Evolutionary conservation across 1,139 yeast species (phyloP).

Genomic region (Protomyces inouyei): DNA sequence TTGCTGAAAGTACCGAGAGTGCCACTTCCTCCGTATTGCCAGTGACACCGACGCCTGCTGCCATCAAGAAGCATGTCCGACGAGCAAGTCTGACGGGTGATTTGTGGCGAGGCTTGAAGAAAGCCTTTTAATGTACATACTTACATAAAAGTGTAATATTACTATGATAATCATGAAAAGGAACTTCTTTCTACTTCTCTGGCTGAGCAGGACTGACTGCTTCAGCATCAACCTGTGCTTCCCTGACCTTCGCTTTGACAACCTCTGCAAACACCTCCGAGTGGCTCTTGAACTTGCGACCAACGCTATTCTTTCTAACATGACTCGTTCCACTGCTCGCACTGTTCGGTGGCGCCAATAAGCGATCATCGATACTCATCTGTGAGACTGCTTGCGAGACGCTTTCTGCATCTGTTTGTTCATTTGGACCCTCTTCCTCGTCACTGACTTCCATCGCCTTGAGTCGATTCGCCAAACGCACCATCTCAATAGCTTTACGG

Average conservation of each 20-base stretch:
- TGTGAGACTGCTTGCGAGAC: constrained; percentile 34
- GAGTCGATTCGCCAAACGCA: constrained; percentile 68
- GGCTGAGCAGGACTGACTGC: not conserved
- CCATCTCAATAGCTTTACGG: constrained; percentile 78
- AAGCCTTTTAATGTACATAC: not conserved
- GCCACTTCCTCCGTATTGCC: not conserved
- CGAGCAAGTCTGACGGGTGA: not conserved
- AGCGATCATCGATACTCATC: constrained; percentile 24
- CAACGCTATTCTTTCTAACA: constrained; percentile 6
- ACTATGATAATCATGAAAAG: not conserved
- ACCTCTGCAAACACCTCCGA: constrained; percentile 32
- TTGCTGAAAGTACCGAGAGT: not conserved
- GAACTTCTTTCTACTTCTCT: not conserved
- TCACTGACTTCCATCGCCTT: constrained; percentile 53
- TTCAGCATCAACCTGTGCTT: constrained; percentile 26
- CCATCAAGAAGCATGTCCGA: not conserved
- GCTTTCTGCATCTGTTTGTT: constrained; percentile 29
- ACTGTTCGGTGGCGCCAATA: constrained; percentile 2
- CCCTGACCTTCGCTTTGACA: constrained; percentile 30
- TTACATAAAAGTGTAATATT: not conserved
- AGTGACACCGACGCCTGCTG: not conserved
- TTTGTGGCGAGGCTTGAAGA: not conserved
- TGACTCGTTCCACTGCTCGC: not conserved
- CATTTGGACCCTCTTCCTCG: constrained; percentile 39
- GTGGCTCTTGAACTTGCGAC: constrained; percentile 31